Conservation (phyloP, 805 yeast species). For the Kodamaea nitidulidarum region DNA sequence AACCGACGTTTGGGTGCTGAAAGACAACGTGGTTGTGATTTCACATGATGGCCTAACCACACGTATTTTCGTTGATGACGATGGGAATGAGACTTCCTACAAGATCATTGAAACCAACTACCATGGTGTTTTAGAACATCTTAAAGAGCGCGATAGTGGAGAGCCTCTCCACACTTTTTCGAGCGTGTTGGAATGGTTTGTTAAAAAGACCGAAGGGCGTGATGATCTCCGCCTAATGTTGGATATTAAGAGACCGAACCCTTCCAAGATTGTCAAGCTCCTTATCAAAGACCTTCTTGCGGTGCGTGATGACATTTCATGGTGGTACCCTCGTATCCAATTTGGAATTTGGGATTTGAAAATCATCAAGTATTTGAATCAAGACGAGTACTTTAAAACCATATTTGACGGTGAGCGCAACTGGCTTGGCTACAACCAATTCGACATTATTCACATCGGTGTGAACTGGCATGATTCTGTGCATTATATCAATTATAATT, state of each 20-base stretch:
- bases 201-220: slow-evolving; percentile 17
- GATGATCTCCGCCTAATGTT: slow-evolving; percentile 28
- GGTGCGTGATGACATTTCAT: slow-evolving; percentile 27
- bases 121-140: slow-evolving; percentile 22
- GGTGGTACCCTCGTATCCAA: slow-evolving; percentile 37
- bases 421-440: slow-evolving; percentile 19
- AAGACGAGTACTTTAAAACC: slow-evolving; percentile 31
- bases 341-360: slow-evolving; percentile 41
- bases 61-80: slow-evolving; percentile 30
- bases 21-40: slow-evolving; percentile 35
- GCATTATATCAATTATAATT: slow-evolving; percentile 32
- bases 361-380: slow-evolving; percentile 36
- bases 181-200: slow-evolving; percentile 32
- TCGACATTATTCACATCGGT: slow-evolving; percentile 37
- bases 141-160: slow-evolving; percentile 30
- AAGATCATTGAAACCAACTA: slow-evolving; percentile 31
- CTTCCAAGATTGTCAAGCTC: slow-evolving; percentile 28
- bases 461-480: slow-evolving; percentile 30
- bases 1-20: slow-evolving; percentile 41
- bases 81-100: slow-evolving; percentile 34
- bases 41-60: slow-evolving; percentile 40
- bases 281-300: slow-evolving; percentile 27
- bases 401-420: slow-evolving; percentile 15
- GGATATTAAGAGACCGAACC: slow-evolving; percentile 39
- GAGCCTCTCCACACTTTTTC: slow-evolving; percentile 31